phyloP scores from a whole-genome alignment of 2,329 filamentous ascomycete species.

The Claviceps pazoutovae region DNA sequence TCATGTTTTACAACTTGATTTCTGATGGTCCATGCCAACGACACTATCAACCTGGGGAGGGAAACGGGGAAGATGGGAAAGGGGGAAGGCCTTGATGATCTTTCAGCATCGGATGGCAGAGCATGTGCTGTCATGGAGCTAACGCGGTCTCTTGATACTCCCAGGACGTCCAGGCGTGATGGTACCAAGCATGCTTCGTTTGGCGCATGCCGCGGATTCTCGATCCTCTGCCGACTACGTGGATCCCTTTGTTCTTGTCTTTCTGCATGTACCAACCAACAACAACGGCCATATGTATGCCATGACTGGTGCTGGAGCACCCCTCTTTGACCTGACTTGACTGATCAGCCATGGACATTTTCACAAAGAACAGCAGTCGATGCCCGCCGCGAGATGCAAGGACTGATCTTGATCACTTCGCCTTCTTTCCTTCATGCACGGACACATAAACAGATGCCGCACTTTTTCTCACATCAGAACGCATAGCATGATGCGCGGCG shows the following conservation, averaged over 20 bases:
- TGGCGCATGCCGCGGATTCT: background rate
- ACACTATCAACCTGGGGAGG: background rate
- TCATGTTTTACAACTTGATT: background rate
- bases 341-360: background rate
- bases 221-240: background rate
- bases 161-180: background rate
- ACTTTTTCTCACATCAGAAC: background rate
- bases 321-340: background rate
- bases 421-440: background rate
- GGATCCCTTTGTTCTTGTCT: background rate
- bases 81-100: background rate
- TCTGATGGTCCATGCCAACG: background rate
- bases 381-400: background rate
- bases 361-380: background rate
- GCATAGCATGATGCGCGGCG: background rate
- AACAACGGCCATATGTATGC: background rate
- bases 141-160: background rate
- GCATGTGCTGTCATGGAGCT: background rate
- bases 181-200: background rate
- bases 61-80: background rate
- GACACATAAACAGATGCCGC: background rate
- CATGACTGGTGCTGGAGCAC: background rate
- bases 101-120: background rate
- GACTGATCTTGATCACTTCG: background rate
- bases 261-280: background rate